Evolutionary conservation across 345 rosid species (phyloP), one percentile per base, ranked within the genome.

Genomic region (Turritis glabra): DNA sequence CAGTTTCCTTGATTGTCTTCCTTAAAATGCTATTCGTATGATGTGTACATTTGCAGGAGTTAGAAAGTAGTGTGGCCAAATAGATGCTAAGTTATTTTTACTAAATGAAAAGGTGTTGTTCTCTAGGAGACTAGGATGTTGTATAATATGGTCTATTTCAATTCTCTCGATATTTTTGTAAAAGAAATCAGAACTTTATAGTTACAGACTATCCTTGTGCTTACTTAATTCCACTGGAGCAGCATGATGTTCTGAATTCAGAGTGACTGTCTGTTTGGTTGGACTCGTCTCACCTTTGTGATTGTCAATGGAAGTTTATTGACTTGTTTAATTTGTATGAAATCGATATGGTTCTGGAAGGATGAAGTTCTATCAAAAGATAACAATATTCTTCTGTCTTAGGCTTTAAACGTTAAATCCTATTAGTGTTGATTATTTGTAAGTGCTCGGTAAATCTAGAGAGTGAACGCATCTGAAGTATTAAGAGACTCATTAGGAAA

Each of bases 61-160:
- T 18, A 53, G 25, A 40, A 41, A 63, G 25, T 73, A 63, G 32
- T 26, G 70, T 52, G 26, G 70, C 41, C 33, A 13, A 8, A 68
- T 26, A 40, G 52, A 61, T 61, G 68, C 51, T 22, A 47, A 38
- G 30, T 72, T 61, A 14, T 18, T 50, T 61, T 37, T 0, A 14
- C 41, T 37, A 50, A 35, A 56, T 37, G 52, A 48, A 59, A 48
- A 48, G 38, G 17, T 70, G 1, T 46, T 44, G 3, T 46, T 30
- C 15, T 70, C 57, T 23, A 10, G 26, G 54, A 18, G 40, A 27
- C 23, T 43, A 26, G 55, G 44, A 46, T 43, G 33, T 22, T 54
- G 53, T 57, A 23, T 29, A n/a, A 38, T 57, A 14, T 56, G 44
- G 22, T 29, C 54, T 30, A 41, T 40, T 26, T 38, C 8, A 10